Conservation (phyloP, 1,284 basidiomycete species). For the Moesziomyces sp. region DNA sequence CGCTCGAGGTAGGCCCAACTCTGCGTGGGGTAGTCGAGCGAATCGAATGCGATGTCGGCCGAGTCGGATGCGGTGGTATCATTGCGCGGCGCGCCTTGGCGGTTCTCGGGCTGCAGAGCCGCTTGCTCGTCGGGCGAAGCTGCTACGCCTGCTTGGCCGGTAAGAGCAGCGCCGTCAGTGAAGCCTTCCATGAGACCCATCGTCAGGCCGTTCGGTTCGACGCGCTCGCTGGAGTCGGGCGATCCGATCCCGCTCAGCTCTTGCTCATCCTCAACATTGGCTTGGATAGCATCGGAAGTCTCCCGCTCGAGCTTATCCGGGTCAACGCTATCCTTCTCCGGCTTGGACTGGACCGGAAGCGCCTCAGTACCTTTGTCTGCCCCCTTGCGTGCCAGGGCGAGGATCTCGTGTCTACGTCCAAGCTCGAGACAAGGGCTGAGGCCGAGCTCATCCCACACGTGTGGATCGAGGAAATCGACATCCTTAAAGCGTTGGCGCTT, state of each 20-base stretch:
- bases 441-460: conserved; percentile 48
- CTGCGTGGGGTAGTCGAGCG: conserved; percentile 25
- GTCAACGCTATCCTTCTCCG: background rate
- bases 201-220: conserved; percentile 23
- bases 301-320: conserved; percentile 2
- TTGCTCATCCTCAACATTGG: background rate
- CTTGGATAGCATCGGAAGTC: background rate
- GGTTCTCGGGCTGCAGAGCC: conserved; percentile 30
- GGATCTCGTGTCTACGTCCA: conserved; percentile 18
- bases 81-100: conserved; percentile 25
- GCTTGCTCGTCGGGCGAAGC: conserved; percentile 15
- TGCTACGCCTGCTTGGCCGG: conserved; percentile 1
- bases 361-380: background rate
- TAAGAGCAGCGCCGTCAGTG: conserved; percentile 7
- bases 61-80: background rate
- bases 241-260: background rate
- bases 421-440: conserved; percentile 47
- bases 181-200: conserved; percentile 41
- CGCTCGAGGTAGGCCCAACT: conserved; percentile 39
- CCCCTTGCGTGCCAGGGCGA: conserved; percentile 10
- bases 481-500: conserved; percentile 30
- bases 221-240: conserved; percentile 4
- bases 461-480: conserved; percentile 50
- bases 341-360: background rate
- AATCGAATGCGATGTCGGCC: conserved; percentile 9